phyloP scores from a whole-genome alignment of 139 green algal species.

The Micromonas commoda region DNA sequence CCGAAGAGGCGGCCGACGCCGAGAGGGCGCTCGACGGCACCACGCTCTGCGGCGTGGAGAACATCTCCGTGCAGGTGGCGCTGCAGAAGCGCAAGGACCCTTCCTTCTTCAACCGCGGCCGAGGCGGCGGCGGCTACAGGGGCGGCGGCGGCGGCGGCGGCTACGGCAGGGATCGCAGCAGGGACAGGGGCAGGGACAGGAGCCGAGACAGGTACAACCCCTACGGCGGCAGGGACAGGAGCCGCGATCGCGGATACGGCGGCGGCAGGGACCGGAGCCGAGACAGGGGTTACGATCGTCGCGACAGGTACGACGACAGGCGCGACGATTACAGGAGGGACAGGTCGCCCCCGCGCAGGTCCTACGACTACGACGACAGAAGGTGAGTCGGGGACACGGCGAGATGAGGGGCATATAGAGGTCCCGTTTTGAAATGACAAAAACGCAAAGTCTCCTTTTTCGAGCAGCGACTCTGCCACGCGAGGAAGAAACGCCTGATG shows the following conservation, averaged over 20 bases:
- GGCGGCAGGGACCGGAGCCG: too few species aligned
- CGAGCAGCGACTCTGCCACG: too few species aligned
- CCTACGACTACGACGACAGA: too few species aligned
- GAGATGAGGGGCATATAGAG: too few species aligned
- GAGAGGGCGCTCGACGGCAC: not conserved
- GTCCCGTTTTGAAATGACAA: too few species aligned
- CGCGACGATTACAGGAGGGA: too few species aligned
- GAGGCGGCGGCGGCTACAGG: not conserved
- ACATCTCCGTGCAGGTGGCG: not conserved
- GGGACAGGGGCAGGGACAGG: not conserved
- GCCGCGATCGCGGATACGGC: not conserved
- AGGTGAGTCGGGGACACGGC: too few species aligned
- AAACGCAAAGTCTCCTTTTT: too few species aligned
- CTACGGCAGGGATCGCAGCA: not conserved
- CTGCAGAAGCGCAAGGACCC: not conserved
- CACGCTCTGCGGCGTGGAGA: not conserved
- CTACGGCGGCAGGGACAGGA: not conserved
- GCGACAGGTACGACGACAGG: not conserved
- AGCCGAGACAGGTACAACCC: not conserved
- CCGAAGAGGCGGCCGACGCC: not conserved
- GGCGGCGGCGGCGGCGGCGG: not conserved
- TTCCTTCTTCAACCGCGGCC: not conserved
- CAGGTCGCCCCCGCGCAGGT: too few species aligned
- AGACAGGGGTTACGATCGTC: not conserved
- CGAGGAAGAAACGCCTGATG: too few species aligned